Base-by-base conservation (phyloP, 495 filamentous ascomycete species). In the Tuber borchii region DNA sequence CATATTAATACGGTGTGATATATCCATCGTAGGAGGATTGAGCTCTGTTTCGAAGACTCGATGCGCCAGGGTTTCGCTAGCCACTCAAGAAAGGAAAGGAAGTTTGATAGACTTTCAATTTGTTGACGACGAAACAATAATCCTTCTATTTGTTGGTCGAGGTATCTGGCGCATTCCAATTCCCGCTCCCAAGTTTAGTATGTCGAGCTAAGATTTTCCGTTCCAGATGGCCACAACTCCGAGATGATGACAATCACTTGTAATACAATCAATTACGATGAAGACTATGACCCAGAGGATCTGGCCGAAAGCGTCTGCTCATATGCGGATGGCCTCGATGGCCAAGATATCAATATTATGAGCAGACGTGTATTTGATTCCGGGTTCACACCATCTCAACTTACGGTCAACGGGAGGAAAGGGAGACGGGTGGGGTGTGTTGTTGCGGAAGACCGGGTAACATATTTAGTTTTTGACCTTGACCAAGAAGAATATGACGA, bases 381-480 rank as follows among this genome's bases (percentile, higher is more conserved):
- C 8, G 86, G 84, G 56, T 82, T 87, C 69, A 85, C 80, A 34
- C 88, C 89, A 5, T 71, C 84, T 14, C 77, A 84, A 74, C 74
- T 90, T 31, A 86, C 87, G 68, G 85, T 89, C 34, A 90, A 90
- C 79, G 88, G 89, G 34, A 85, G 86, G 20, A 86, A 85, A 43
- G 86, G 85, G 2, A 85, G 88, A 40, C 83, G 88, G 72, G 87
- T 86, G 37, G 84, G 88, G 4, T 90, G 87, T 78, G 87, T 89
- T 37, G 77, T 90, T 72, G 88, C 88, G 74, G 85, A 86, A 19
- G 88, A 90, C 78, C 83, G 82, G 26, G 81, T 87, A 81, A 86
- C 86, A 69, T 90, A 90, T 79, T 86, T 87, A 46, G 85, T 90
- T 12, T 86, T 89, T 73, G 88, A 90, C 79, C 73, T 90, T 73